Evolutionary conservation across 495 filamentous ascomycete species (phyloP).

Genomic region (Beverwykella pulmonaria): DNA sequence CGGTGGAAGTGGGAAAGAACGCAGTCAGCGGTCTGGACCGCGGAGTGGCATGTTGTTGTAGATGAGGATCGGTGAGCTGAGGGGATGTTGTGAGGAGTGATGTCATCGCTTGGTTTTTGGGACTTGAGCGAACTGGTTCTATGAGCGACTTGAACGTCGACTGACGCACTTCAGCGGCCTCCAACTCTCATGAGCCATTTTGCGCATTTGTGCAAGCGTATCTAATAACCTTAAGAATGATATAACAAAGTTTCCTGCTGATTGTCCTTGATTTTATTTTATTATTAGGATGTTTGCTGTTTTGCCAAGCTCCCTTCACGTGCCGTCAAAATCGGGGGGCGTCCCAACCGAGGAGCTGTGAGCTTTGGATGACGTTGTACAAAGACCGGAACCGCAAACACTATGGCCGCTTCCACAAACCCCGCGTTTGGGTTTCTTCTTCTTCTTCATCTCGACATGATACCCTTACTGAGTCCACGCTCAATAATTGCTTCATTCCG

Average conservation of each 20-base stretch:
- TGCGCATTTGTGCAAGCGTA: no score
- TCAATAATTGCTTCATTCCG: neutral
- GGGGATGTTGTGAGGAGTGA: conserved; percentile 1
- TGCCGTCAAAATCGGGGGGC: neutral
- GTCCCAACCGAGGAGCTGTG: neutral
- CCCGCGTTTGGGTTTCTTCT: conserved; percentile 15
- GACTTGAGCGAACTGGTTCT: neutral
- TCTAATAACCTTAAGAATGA: no score
- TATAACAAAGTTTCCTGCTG: no score
- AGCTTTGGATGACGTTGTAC: conserved; percentile 20
- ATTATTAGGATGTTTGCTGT: neutral
- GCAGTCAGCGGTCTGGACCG: conserved; percentile 12
- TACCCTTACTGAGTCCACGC: neutral
- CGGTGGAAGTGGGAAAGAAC: neutral
- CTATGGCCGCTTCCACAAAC: conserved; percentile 14
- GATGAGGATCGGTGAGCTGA: neutral
- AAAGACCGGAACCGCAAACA: neutral
- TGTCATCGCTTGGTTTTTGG: conserved; percentile 3
- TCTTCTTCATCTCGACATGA: neutral
- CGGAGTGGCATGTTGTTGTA: no score
- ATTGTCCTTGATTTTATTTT: no score
- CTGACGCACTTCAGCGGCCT: no score
- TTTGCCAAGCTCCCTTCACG: neutral
- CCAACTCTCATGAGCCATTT: no score
- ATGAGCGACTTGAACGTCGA: no score